Evolutionary conservation across 2,329 filamentous ascomycete genomes (phyloP), one percentile per base, ranked within the genome.

Genomic region (Talaromyces sp.): DNA sequence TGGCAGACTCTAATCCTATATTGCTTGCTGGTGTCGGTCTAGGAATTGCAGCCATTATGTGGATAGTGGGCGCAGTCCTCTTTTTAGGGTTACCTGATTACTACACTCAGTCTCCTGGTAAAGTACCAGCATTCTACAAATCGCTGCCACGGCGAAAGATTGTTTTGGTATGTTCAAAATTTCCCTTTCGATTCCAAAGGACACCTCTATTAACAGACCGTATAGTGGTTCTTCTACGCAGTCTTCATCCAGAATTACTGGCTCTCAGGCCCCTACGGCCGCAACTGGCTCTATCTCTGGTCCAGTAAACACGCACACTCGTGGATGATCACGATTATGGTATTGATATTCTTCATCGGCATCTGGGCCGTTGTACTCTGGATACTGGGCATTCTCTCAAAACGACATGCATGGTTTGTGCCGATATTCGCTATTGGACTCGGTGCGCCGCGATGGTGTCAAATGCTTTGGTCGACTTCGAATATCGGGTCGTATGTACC

Each of bases 391-490:
- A 66, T 72, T 51, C 73, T 84, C 8, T 80, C 78, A 15, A 78
- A 78, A 60, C 75, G 76, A 33, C 83, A 86, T 68, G 80, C 77
- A 36, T 86, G 83, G 84, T 78, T 85, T 64, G 71, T 86, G 10
- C 83, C 83, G 21, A 78, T 86, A 60, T 85, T 86, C 64, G 82
- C 83, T 54, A 80, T 85, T 60, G 83, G 82, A 10, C 78, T 86
- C 48, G 64, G 81, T 43, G 81, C 82, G 4, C 84, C 84, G 1
- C 74, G 83, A 62, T 86, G 83, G 83, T 78, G 77, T 36, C 84
- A 86, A 69, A 84, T 85, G 67, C 79, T 84, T 59, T 86, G 84
- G 84, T 79, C 77, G 2, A 80, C 77, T 2, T 80, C 77, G 10
- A 78, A 78, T 43, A 78, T 84, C 62, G 83, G 82, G 7, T 70